Evolutionary conservation across 768 basidiomycete genomes (phyloP), one percentile per base, ranked within the genome.

Genomic region (Phanerodontia chrysosporium): DNA sequence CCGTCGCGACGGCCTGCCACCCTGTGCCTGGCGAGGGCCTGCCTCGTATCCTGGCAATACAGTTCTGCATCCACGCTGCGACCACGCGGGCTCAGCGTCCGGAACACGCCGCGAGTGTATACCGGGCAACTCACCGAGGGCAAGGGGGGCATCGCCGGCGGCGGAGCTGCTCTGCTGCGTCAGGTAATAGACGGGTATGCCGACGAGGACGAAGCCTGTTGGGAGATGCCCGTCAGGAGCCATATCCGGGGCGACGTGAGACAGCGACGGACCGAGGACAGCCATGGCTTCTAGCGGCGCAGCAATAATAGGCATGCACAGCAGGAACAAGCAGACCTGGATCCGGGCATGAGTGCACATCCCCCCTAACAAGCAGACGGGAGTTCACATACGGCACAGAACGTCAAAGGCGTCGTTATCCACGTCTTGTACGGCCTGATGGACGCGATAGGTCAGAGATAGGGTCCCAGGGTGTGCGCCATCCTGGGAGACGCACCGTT

Each of bases 281-380:
- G 94, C 86, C 6, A 91, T 70, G 0, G 95, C 94, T 70, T 96
- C 89, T 14, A 87, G 75, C 7, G 96, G 96, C 22, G 95, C 95
- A 2, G 96, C 96, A 58, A 95, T 87, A 52, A 96, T 79, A 1
- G 95, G 95, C 92, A 99, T 96, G 66, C 87, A 89, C 10, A 99
- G 76, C 54, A 98, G 78, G 74, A 95, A 95, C 52, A 94, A 75
- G 2, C 94, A 92, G 12, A 95, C 89, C 90, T 92, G 51, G 54
- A 32, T 27, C 42, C 32, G 32, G 10, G 21, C 10, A 39, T 53
- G 52, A 42, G 52, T 42, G 30, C 29, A 53, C n/a, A 24, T 25
- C 32, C 24, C n/a, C n/a, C 24, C 51, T 18, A 21, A 54, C 24
- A 54, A 5, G 42, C 36, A n/a, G 30, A n/a, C n/a, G 9, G 59